Percentiles rank a stretch among this genome's conserved stretches.
Evolutionary conservation across 768 basidiomycete species (phyloP).

Genomic region (Ramaria sp.): DNA sequence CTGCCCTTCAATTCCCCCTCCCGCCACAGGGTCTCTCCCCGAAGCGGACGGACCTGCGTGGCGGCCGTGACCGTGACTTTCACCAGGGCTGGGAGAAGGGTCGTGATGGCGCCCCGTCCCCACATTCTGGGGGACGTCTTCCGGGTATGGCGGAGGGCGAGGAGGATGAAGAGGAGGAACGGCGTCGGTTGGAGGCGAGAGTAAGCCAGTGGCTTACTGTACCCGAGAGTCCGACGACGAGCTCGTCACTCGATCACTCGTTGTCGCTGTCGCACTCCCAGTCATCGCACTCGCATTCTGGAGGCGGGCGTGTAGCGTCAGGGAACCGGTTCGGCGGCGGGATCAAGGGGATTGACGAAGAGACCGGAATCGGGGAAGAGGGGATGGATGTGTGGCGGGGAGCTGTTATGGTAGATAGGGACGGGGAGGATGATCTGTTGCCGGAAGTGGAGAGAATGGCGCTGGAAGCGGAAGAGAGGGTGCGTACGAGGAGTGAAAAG

Average conservation of each 20-base stretch:
- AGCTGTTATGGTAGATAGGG: not conserved
- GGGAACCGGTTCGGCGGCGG: not conserved
- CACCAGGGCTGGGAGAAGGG: not conserved
- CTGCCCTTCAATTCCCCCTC: not conserved
- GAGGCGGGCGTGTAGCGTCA: too few species aligned
- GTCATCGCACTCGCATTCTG: not conserved
- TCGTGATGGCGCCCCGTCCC: not conserved
- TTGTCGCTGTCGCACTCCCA: not conserved
- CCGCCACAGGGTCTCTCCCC: not conserved
- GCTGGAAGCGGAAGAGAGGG: not conserved
- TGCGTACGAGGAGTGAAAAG: not conserved
- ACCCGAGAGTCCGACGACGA: not conserved
- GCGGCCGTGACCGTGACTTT: not conserved
- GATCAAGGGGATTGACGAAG: not conserved
- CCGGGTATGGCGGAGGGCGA: not conserved
- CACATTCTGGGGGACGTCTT: not conserved
- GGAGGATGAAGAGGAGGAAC: not conserved
- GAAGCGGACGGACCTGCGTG: not conserved
- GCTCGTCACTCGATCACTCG: not conserved
- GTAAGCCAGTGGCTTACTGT: not conserved
- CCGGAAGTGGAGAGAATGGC: constrained; percentile 1
- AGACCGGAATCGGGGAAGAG: not conserved
- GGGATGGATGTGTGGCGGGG: not conserved
- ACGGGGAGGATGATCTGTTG: not conserved
- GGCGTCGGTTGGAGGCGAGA: not conserved